phyloP scores from a whole-genome alignment of 163 green algal genomes.

The Botryococcus braunii region DNA sequence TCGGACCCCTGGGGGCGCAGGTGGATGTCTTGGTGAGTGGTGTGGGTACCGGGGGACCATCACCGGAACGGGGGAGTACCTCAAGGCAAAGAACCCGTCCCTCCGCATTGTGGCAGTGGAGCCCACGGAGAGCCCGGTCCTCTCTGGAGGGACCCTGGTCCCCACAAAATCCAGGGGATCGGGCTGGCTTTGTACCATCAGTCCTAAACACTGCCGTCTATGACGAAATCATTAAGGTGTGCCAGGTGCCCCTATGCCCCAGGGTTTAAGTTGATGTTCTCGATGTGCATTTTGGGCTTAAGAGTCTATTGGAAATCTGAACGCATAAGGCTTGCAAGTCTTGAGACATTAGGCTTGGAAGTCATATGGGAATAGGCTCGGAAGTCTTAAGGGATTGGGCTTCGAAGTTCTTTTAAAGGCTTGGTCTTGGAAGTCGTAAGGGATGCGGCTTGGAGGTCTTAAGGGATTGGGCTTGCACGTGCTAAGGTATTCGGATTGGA shows the following conservation, averaged over 20 bases:
- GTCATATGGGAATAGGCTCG: no score
- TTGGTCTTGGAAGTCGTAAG: no score
- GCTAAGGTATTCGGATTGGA: no score
- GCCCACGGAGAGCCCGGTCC: conserved; percentile 62
- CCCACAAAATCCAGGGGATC: conserved; percentile 81
- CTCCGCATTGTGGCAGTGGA: conserved; percentile 77
- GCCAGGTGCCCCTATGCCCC: no score
- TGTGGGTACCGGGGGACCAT: conserved; percentile 83
- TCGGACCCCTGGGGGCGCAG: conserved; percentile 8
- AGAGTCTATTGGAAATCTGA: no score
- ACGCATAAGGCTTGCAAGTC: no score
- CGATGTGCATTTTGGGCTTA: conserved; percentile 1
- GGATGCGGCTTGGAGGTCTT: no score
- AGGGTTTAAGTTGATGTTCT: no score
- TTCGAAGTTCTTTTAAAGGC: no score
- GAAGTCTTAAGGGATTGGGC: no score
- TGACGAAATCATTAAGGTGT: conserved; percentile 84
- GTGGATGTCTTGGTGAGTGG: conserved; percentile 68
- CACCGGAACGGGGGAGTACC: conserved; percentile 55
- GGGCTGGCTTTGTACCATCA: conserved; percentile 91
- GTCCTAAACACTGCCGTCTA: conserved; percentile 84
- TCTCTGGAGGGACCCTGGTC: conserved; percentile 34
- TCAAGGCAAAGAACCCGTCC: conserved; percentile 64
- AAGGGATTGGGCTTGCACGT: no score
- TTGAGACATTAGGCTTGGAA: no score